Evolutionary conservation across 805 yeast genomes (phyloP), one percentile per base, ranked within the genome.

Genomic region (Zygosaccharomyces pseudorouxii): DNA sequence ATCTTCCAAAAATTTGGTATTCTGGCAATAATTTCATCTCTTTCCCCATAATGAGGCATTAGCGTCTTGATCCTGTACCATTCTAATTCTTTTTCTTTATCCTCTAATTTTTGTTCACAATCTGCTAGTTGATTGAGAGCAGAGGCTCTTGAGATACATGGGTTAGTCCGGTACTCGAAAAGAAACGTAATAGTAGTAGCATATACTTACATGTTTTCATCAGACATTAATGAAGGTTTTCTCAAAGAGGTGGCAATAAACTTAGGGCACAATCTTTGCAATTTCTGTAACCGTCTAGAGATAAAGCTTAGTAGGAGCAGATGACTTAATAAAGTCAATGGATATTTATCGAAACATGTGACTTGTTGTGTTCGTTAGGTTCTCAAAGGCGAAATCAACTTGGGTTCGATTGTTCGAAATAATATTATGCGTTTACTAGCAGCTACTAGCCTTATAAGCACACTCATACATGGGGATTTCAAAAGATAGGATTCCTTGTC

Each of bases 1-100:
- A 84, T 78, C 58, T 86, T 84, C 98, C 98, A 92, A 65, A 92
- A 89, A 54, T 79, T 78, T 1, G 90, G 89, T 38, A 89, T 77
- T 3, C 72, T 63, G 4, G 57, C 48, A 12, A 82, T 71, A n/a
- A 76, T 67, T 5, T 58, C 70, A 20, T 86, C 73, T 56, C 97
- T 73, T 49, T 75, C 67, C 5, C 62, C 71, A 60, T 80, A 88
- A 6, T 86, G 71, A 16, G 81, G 77, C 53, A 75, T 77, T 6
- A 88, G 75, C 27, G 76, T 68, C 42, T 67, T 65, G 33, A 83
- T 64, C 44, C 86, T 72, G 52, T 69, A 77, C 38, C 76, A 64
- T 56, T 83, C 74, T 20, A 81, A 81, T 22, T 80, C 79, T 42
- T 75, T 74, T 53, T 84, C 89, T 12, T 82, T 81, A 25, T 62